phyloP scores from a whole-genome alignment of 2,329 filamentous ascomycete species.

The Nothopassalora personata region DNA sequence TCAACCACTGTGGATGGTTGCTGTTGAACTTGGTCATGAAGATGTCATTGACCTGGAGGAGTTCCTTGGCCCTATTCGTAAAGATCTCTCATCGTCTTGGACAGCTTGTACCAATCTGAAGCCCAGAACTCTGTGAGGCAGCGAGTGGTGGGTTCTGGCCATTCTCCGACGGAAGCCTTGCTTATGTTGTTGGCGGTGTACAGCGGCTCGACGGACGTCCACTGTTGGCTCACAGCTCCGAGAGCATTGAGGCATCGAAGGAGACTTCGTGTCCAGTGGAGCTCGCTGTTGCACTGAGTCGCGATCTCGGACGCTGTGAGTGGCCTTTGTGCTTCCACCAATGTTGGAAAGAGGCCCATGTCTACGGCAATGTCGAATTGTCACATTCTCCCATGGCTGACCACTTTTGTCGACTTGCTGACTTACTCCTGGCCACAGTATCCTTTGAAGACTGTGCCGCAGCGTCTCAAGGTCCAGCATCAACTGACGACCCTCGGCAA shows the following conservation, averaged over 20 bases:
- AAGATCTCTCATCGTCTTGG: slow-evolving; percentile 7
- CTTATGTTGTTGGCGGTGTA: slow-evolving; percentile 1
- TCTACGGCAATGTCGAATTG: slow-evolving; percentile 5
- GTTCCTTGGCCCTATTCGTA: neutral
- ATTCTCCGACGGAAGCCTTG: slow-evolving; percentile 1
- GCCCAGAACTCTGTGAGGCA: slow-evolving; percentile 2
- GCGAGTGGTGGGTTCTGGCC: neutral
- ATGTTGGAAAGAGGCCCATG: slow-evolving; percentile 3
- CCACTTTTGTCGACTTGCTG: neutral
- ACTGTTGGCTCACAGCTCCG: slow-evolving; percentile 3
- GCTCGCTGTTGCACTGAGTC: neutral
- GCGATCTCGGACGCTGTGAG: slow-evolving; percentile 3
- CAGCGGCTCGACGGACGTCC: neutral
- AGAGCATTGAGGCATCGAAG: slow-evolving; percentile 4
- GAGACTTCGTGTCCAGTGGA: slow-evolving; percentile 1
- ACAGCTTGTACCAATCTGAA: slow-evolving; percentile 2
- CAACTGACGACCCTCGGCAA: neutral
- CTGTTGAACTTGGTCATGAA: slow-evolving; percentile 7
- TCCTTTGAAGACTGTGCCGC: neutral
- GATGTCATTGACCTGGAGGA: neutral
- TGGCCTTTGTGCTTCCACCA: neutral
- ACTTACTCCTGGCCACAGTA: neutral
- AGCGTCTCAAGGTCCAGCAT: neutral
- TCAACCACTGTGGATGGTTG: neutral
- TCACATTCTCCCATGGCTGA: slow-evolving; percentile 1